Evolutionary conservation across 2,329 filamentous ascomycete species (phyloP).

Genomic region (Phaeophleospora eucalypticola): DNA sequence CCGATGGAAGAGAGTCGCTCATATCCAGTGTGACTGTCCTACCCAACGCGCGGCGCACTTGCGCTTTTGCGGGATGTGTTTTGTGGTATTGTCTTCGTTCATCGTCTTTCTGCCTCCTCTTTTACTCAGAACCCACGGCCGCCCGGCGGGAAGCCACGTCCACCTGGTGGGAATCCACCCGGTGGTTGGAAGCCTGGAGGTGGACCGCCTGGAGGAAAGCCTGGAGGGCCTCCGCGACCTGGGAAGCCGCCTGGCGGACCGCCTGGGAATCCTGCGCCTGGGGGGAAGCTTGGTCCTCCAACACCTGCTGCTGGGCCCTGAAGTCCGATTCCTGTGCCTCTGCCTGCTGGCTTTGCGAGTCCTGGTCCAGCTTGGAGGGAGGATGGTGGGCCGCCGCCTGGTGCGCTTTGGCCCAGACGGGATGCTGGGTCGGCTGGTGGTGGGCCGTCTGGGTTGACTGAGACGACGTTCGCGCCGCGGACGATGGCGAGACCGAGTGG

Average conservation of each 20-base stretch:
- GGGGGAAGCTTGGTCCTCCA: constrained; percentile 70
- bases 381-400: constrained; percentile 60
- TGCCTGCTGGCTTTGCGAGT: constrained; percentile 83
- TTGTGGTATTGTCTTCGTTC: neutral
- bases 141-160: constrained; percentile 31
- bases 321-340: constrained; percentile 71
- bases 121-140: constrained; percentile 26
- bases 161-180: constrained; percentile 41
- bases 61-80: neutral
- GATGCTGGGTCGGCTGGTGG: constrained; percentile 90
- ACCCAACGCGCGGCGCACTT: neutral
- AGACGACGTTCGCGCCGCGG: constrained; percentile 90
- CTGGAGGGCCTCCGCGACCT: constrained; percentile 36
- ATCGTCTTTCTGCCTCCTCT: neutral
- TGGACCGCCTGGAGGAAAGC: constrained; percentile 29
- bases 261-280: constrained; percentile 44
- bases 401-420: constrained; percentile 72
- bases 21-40: neutral
- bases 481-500: constrained; percentile 94
- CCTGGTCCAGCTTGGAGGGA: constrained; percentile 79
- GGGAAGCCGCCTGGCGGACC: constrained; percentile 32
- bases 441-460: constrained; percentile 89
- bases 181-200: constrained; percentile 34
- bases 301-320: constrained; percentile 87
- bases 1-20: no score